Base-by-base conservation (phyloP, 148 eudicot species). In the Nyssa sinensis region DNA sequence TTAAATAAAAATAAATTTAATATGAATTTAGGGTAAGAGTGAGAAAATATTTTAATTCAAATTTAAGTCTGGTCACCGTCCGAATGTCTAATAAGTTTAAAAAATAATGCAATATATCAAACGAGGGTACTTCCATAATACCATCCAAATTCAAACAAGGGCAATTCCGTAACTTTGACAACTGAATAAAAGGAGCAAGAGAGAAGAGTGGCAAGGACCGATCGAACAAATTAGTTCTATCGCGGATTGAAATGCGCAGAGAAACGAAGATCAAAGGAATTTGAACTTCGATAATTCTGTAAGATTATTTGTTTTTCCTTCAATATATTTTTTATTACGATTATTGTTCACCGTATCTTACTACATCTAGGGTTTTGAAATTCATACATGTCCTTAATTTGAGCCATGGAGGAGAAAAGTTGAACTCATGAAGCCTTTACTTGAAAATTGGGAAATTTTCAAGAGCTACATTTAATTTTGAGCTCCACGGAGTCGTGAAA, bases 131-230 rank as follows among this genome's bases (percentile, higher is more conserved):
- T n/a, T n/a, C n/a, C n/a, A n/a, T n/a, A n/a, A n/a, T n/a, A n/a
- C n/a, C n/a, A n/a, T n/a, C n/a, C n/a, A n/a, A n/a, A n/a, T n/a
- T 14, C 51, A 19, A 44, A 14, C 17, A 6, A 57, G 64, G 64
- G 74, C 74, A 70, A 19, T 55, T 57, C 12, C 28, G 74, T 70
- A 57, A 70, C 70, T 70, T 55, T 32, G 30, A 5, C 39, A 3
- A 7, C 30, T 1, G 0, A 14, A 33, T 25, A 62, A 21, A 29
- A n/a, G n/a, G n/a, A 23, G 6, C 27, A 34, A 44, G 7, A 14
- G 17, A 4, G 7, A 35, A 51, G 44, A 31, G 29, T n/a, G 30
- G 66, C 17, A 34, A 21, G 39, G 7, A 7, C 25, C 9, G 28
- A 6, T 9, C 19, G 25, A 2, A 8, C n/a, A n/a, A n/a, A n/a